Percentiles rank a stretch among this genome's conserved stretches.
These are phyloP conservation scores for Neofusicoccum kwambonambiense DNA, from an alignment of 2,329 filamentous ascomycete species.

Conservation along the genomic window DNA sequence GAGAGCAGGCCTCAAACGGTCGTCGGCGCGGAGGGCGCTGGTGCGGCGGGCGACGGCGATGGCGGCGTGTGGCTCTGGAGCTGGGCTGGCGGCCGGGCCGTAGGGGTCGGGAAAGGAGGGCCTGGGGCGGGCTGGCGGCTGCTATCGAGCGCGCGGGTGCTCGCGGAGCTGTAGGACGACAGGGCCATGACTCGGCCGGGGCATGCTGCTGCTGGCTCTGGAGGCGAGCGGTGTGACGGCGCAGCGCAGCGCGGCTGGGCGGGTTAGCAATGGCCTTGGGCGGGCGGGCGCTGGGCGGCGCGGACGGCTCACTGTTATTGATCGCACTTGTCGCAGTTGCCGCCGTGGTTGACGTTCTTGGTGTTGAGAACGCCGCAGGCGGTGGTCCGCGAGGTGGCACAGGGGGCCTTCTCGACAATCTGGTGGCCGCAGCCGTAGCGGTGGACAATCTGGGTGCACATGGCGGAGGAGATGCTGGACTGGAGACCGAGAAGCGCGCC, in stretches of 20 bases:
- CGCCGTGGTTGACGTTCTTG: constrained; percentile 45
- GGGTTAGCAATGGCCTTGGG: neutral
- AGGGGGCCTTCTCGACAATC: constrained; percentile 43
- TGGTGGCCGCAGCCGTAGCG: constrained; percentile 48
- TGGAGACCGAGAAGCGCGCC: constrained; percentile 24
- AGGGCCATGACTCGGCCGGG: constrained; percentile 7
- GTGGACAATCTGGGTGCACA: constrained; percentile 50
- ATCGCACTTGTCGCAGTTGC: constrained; percentile 47
- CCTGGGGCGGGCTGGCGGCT: neutral
- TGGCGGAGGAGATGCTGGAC: constrained; percentile 24
- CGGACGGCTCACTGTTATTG: constrained; percentile 29
- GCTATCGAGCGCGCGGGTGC: neutral
- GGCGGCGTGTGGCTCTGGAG: neutral
- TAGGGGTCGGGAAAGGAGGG: neutral
- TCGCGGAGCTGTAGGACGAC: neutral
- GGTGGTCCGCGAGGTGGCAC: constrained; percentile 44
- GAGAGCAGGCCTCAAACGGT: neutral
- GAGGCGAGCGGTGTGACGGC: constrained; percentile 7
- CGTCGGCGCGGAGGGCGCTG: neutral
- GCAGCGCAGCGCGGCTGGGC: neutral
- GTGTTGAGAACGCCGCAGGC: constrained; percentile 42
- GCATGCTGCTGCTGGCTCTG: constrained; percentile 2
- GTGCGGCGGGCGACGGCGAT: neutral
- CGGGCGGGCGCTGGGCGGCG: neutral
- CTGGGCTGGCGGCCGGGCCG: neutral